Conservation (phyloP, 352 stramenopile species). For the Phytophthora capsici region DNA sequence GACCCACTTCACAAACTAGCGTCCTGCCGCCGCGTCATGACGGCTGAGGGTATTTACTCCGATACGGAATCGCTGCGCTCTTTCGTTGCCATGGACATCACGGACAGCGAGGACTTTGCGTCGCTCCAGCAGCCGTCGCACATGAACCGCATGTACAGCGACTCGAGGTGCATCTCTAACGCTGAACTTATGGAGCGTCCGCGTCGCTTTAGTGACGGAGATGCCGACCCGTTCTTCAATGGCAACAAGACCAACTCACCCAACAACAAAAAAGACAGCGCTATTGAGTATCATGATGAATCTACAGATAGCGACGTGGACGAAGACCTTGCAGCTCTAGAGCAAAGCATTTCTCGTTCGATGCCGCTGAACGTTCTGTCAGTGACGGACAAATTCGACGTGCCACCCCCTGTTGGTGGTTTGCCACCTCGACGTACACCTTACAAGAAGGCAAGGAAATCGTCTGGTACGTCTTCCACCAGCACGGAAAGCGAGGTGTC, state of each 20-base stretch:
- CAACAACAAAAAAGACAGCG: constrained; percentile 33
- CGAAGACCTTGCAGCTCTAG: constrained; percentile 28
- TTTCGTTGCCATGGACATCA: constrained; percentile 80
- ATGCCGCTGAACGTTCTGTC: constrained; percentile 33
- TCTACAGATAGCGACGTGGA: constrained; percentile 39
- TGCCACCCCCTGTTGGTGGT: constrained; percentile 29
- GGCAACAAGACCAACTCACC: constrained; percentile 34
- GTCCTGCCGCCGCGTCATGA: constrained; percentile 68
- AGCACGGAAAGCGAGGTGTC: constrained; percentile 56
- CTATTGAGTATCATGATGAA: constrained; percentile 38
- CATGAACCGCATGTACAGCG: constrained; percentile 78
- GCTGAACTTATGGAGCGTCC: constrained; percentile 50
- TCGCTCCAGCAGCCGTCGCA: constrained; percentile 60
- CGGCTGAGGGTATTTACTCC: constrained; percentile 62
- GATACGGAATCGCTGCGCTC: constrained; percentile 81
- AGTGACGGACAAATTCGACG: constrained; percentile 46
- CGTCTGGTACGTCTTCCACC: constrained; percentile 52
- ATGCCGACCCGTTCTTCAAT: constrained; percentile 75
- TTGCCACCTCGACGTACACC: constrained; percentile 37
- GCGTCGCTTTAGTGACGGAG: constrained; percentile 83
- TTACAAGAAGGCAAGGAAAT: constrained; percentile 57
- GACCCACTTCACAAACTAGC: constrained; percentile 83
- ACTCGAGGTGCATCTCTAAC: constrained; percentile 56
- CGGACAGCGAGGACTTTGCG: constrained; percentile 64
- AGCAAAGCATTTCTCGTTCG: constrained; percentile 30